Evolutionary conservation across 805 yeast genomes (phyloP).

Genomic region (Teunomyces stri): DNA sequence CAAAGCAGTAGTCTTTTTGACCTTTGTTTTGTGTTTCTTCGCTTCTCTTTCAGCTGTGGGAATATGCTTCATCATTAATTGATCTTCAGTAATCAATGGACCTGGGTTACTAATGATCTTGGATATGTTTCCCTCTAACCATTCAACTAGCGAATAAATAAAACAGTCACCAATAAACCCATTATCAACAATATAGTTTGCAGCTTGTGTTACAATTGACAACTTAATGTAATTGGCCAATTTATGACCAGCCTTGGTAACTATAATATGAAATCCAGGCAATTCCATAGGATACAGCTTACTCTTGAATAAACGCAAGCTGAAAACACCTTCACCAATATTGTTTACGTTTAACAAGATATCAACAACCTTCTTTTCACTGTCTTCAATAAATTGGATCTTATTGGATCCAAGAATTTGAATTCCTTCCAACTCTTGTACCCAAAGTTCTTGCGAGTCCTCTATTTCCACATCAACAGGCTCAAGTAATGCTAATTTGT

Average conservation of each 20-base stretch:
- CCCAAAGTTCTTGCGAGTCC: slow-evolving; percentile 56
- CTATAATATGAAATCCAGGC: slow-evolving; percentile 63
- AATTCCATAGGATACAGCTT: slow-evolving; percentile 59
- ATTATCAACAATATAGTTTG: slow-evolving; percentile 41
- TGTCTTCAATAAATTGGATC: slow-evolving; percentile 21
- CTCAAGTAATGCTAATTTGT: slow-evolving; percentile 20
- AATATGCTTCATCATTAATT: slow-evolving; percentile 8
- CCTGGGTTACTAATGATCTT: slow-evolving; percentile 73
- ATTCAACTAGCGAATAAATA: slow-evolving; percentile 67
- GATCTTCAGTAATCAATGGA: slow-evolving; percentile 37
- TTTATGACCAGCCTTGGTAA: slow-evolving; percentile 41
- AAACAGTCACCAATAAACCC: slow-evolving; percentile 66
- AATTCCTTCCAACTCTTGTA: slow-evolving; percentile 71
- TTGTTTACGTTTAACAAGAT: slow-evolving; percentile 23
- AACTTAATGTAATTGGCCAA: slow-evolving; percentile 70
- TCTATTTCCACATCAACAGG: slow-evolving; percentile 11
- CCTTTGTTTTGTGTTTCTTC: background rate
- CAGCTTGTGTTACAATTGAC: slow-evolving; percentile 49
- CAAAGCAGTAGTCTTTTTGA: background rate
- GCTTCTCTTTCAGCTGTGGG: background rate
- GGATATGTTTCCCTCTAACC: slow-evolving; percentile 66
- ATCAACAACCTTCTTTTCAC: slow-evolving; percentile 32
- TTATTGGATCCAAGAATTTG: slow-evolving; percentile 55
- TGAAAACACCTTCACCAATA: slow-evolving; percentile 16
- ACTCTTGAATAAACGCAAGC: slow-evolving; percentile 25